Base-by-base conservation (phyloP, 1,284 basidiomycete species). In the Irpex sp. region DNA sequence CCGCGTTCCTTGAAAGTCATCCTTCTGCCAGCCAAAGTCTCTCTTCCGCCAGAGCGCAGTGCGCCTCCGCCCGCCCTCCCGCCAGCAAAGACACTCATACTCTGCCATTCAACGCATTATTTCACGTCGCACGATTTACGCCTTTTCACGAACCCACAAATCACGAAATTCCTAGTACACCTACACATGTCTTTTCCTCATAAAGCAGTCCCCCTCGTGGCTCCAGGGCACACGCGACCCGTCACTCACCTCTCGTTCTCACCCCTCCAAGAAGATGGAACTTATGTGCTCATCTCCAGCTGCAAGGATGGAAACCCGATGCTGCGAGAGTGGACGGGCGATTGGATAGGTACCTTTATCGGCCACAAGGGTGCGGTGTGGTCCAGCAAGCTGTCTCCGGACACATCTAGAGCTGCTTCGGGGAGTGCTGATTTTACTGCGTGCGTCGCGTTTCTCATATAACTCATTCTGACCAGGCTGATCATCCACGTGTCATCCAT, bases 361-460 rank as follows among this genome's bases (percentile, higher is more conserved):
- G 96, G 96, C 2, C 97, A 99, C 81, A 99, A 99, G 76, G 97
- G 97, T 65, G 97, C 97, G 5, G 97, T 99, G 4, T 99, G 97
- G 97, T 90, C 91, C 64, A 93, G 93, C 59, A 97, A 98, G 77
- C 87, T 99, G 63, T 95, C 92, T n/a, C 79, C 83, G 17, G 94
- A 95, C 76, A 85, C 90, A 50, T 86, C 93, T 19, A 84, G 89
- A 69, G 97, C 97, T 8, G 95, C 91, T 8, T 94, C 96, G 0
- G 97, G 93, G 37, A 95, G 93, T 74, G 97, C 97, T 49, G 97
- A 99, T 79, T 99, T 99, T 74, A 95, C 94, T 56, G 97, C 97
- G 93, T 97, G 75, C 77, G 93, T 80, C 35, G 26, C 43, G 19
- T 17, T 26, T 4, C 9, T 51, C 58, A n/a, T 33, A 5, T 33